Percentiles rank a stretch among this genome's conserved stretches.
These are phyloP conservation scores for Infundibulicybe gibba DNA, from an alignment of 768 basidiomycete genomes.

Conservation along the genomic window DNA sequence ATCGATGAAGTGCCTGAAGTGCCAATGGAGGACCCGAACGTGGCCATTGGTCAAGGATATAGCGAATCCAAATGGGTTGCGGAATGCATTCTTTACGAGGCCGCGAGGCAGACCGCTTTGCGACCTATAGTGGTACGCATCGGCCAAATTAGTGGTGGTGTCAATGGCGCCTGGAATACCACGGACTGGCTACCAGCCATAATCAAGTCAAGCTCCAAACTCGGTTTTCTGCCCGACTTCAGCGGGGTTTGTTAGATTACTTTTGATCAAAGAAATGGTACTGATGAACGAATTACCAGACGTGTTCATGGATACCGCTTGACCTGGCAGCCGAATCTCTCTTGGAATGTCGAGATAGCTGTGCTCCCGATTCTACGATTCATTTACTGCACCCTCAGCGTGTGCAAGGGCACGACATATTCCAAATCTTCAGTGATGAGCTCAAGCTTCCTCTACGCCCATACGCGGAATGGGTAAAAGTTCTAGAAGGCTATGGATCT, in stretches of 20 bases:
- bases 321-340: slow-evolving; percentile 18
- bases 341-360: slow-evolving; percentile 2
- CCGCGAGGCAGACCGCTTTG: slow-evolving; percentile 10
- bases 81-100: not conserved
- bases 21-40: not conserved
- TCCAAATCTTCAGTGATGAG: not conserved
- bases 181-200: slow-evolving; percentile 33
- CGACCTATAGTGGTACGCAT: slow-evolving; percentile 23
- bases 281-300: too few relatives aligned
- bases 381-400: too few relatives aligned
- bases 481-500: slow-evolving; percentile 5
- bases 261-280: not conserved
- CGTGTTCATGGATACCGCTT: slow-evolving; percentile 17
- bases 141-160: slow-evolving; percentile 31
- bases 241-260: slow-evolving; percentile 16
- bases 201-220: slow-evolving; percentile 25
- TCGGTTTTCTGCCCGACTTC: slow-evolving; percentile 25
- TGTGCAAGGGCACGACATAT: not conserved
- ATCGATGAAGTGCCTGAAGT: too few relatives aligned
- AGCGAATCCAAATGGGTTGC: not conserved
- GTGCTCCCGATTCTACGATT: too few relatives aligned
- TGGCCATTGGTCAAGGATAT: not conserved
- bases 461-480: slow-evolving; percentile 17
- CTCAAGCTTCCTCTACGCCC: slow-evolving; percentile 20
- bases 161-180: slow-evolving; percentile 32